These are phyloP conservation scores for Aspergillus ostianus DNA, from an alignment of 495 filamentous ascomycete genomes.

Conservation along the genomic window DNA sequence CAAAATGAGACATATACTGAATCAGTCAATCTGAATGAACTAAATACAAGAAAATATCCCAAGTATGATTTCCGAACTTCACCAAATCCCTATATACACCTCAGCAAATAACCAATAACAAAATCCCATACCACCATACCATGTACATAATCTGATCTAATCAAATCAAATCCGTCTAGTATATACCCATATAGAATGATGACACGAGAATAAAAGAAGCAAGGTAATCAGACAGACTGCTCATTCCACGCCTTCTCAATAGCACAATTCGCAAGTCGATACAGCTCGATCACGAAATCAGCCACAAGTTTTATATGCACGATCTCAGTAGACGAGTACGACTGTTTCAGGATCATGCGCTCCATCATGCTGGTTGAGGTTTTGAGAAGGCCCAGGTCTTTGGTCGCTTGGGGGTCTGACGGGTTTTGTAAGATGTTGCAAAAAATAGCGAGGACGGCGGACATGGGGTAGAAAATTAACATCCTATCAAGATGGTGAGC, in stretches of 20 bases:
- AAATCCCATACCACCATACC: not conserved
- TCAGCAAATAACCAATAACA: not conserved
- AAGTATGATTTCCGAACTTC: not conserved
- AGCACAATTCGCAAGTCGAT: conserved; percentile 41
- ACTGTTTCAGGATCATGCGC: conserved; percentile 37
- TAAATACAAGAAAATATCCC: not conserved
- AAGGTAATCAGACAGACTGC: conserved; percentile 6
- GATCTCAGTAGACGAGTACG: conserved; percentile 42
- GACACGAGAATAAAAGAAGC: not conserved
- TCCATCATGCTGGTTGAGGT: conserved; percentile 43
- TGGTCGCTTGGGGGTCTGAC: conserved; percentile 40
- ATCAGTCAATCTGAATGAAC: not conserved
- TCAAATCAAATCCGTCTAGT: not conserved
- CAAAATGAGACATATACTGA: not conserved
- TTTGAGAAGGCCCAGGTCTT: conserved; percentile 42
- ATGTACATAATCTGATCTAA: not conserved
- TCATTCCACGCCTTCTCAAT: conserved; percentile 43
- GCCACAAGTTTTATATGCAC: conserved; percentile 45
- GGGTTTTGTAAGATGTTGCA: conserved; percentile 51
- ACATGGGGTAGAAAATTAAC: conserved; percentile 52
- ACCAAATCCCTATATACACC: not conserved
- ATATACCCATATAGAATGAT: not conserved
- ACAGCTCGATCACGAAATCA: conserved; percentile 48
- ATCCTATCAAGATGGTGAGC: conserved; percentile 26
- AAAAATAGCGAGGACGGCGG: conserved; percentile 49